phyloP scores from a whole-genome alignment of 2,329 filamentous ascomycete genomes.

The Sporothrix protearum region DNA sequence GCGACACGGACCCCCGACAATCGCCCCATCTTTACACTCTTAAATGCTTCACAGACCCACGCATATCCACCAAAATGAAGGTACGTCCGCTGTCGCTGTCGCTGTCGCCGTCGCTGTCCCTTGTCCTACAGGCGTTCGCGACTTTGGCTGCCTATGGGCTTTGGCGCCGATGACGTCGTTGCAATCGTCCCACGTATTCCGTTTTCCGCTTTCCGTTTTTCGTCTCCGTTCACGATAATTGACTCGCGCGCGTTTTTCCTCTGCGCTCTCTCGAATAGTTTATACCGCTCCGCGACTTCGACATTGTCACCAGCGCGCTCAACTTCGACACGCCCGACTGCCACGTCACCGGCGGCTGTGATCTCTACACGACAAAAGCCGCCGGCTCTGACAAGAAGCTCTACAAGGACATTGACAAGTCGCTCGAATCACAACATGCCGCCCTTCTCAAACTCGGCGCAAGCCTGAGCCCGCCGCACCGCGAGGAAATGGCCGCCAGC shows the following conservation, averaged over 20 bases:
- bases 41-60: conserved; percentile 19
- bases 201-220: too few species aligned
- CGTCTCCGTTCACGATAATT: neutral
- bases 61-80: conserved; percentile 25
- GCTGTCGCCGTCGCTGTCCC: neutral
- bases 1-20: neutral
- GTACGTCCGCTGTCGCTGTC: conserved; percentile 4
- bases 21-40: conserved; percentile 6
- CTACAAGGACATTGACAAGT: conserved; percentile 91
- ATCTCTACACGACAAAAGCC: conserved; percentile 96
- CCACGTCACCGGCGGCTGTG: conserved; percentile 87
- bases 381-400: conserved; percentile 94
- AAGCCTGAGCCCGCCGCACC: conserved; percentile 79
- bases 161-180: conserved; percentile 17
- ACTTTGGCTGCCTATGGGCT: neutral
- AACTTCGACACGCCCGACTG: conserved; percentile 95
- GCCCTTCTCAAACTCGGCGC: conserved; percentile 81
- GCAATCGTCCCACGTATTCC: neutral
- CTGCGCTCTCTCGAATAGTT: conserved; percentile 58
- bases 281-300: conserved; percentile 83
- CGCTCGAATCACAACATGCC: conserved; percentile 86
- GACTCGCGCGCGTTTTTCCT: neutral
- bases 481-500: conserved; percentile 62
- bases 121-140: neutral
- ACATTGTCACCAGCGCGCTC: conserved; percentile 84